phyloP scores from a whole-genome alignment of 441 rosid species.

The Rhodomyrtus psidioides region DNA sequence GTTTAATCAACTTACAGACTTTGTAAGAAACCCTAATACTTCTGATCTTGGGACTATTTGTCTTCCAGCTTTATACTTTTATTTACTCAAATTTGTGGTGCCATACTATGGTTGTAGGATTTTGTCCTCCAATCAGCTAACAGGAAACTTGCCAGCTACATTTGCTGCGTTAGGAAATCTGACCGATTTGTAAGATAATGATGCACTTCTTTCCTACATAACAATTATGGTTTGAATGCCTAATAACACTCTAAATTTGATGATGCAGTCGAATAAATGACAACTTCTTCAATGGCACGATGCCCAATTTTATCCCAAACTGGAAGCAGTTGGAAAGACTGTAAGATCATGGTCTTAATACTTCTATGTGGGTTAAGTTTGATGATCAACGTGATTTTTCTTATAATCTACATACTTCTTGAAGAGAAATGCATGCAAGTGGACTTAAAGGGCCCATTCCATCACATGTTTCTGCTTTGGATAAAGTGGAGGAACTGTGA shows the following conservation, averaged over 20 bases:
- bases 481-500: constrained; percentile 25
- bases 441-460: constrained; percentile 44
- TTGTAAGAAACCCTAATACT: constrained; percentile 29
- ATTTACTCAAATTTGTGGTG: not conserved
- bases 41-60: not conserved
- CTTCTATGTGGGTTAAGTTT: not conserved
- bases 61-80: not conserved
- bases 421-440: constrained; percentile 34
- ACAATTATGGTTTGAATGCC: not conserved
- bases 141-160: constrained; percentile 28
- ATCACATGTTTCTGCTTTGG: constrained; percentile 17
- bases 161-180: constrained; percentile 25
- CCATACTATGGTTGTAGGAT: constrained; percentile 17
- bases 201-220: not conserved
- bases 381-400: not conserved
- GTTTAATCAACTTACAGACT: constrained; percentile 29
- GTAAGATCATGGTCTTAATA: not conserved
- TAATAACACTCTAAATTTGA: not conserved
- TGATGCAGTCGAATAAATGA: constrained; percentile 25
- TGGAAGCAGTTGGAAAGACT: constrained; percentile 54
- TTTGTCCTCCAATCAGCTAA: constrained; percentile 31
- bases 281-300: constrained; percentile 26
- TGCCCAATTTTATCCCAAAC: constrained; percentile 22
- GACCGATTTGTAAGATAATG: constrained; percentile 27
- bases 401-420: not conserved